phyloP scores from a whole-genome alignment of 2,329 filamentous ascomycete genomes.

The Neocatenulostroma microsporum region DNA sequence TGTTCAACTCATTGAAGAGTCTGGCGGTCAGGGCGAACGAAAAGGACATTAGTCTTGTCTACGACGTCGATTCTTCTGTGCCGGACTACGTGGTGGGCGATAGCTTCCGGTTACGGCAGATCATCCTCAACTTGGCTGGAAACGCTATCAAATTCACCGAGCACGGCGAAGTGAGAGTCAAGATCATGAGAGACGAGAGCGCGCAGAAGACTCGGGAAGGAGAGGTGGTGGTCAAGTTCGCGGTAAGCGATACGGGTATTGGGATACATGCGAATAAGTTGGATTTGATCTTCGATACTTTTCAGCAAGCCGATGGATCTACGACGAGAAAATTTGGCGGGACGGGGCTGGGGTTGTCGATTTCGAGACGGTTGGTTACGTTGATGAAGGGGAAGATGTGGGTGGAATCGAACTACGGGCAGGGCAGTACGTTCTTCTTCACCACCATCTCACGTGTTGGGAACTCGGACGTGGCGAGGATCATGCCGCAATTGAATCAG shows the following conservation, averaged over 20 bases:
- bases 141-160: conserved; percentile 99
- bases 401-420: conserved; percentile 87
- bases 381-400: conserved; percentile 95
- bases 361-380: conserved; percentile 89
- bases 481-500: conserved; percentile 77
- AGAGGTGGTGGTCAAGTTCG: conserved; percentile 91
- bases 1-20: conserved; percentile 96
- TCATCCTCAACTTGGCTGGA: conserved; percentile 93
- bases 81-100: conserved; percentile 94
- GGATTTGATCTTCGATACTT: conserved; percentile 95
- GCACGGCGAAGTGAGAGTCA: conserved; percentile 88
- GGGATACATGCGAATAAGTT: conserved; percentile 93
- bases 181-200: conserved; percentile 66
- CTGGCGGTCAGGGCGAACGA: conserved; percentile 96
- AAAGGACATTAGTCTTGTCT: conserved; percentile 85
- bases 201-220: conserved; percentile 59
- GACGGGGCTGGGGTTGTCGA: conserved; percentile 86
- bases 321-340: conserved; percentile 95
- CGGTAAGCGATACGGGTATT: conserved; percentile 92
- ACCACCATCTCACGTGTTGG: conserved; percentile 86
- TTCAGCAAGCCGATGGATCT: conserved; percentile 95
- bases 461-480: conserved; percentile 65
- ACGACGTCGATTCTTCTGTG: conserved; percentile 86
- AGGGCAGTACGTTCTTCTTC: conserved; percentile 93
- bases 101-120: conserved; percentile 90